A percentile compares a stretch with the other conserved stretches of the same genome.
phyloP scores from a whole-genome alignment of 441 rosid genomes.

The Gossypium davidsonii region DNA sequence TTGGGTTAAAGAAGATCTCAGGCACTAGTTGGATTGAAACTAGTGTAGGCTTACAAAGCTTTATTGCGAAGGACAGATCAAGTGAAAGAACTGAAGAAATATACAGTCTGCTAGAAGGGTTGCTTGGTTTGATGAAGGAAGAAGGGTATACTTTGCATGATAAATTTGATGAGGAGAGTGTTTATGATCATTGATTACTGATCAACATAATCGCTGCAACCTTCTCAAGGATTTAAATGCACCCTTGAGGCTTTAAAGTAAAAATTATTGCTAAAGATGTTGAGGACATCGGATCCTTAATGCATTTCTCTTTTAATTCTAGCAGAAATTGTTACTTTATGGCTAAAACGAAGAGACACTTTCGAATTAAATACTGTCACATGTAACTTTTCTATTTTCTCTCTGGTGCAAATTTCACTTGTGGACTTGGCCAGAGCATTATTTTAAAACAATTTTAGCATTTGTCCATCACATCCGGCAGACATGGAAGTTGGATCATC shows the following conservation, averaged over 20 bases:
- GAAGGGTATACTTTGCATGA: constrained; percentile 30
- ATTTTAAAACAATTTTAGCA: constrained; percentile 2
- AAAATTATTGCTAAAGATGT: neutral
- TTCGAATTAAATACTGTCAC: neutral
- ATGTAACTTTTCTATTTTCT: neutral
- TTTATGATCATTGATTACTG: constrained; percentile 5
- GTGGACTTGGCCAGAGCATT: neutral
- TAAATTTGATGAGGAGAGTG: constrained; percentile 26
- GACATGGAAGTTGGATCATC: neutral
- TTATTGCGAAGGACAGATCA: constrained; percentile 35
- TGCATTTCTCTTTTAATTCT: neutral
- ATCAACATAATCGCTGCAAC: neutral
- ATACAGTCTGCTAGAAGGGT: constrained; percentile 27
- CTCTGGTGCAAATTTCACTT: neutral
- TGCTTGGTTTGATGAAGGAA: constrained; percentile 40
- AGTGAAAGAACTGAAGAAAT: constrained; percentile 41
- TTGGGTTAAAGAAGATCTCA: constrained; percentile 63
- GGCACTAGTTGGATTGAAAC: constrained; percentile 74
- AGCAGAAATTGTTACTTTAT: neutral
- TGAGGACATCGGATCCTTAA: neutral
- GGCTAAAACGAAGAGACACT: neutral
- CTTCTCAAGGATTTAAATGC: neutral
- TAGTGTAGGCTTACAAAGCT: constrained; percentile 33
- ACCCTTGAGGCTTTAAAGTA: neutral
- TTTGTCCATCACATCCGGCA: constrained; percentile 3